Percentiles rank a stretch among this genome's conserved stretches.
These are phyloP conservation scores for Entophlyctis luteolus DNA, from an alignment of 192 early-diverging fungal genomes.

Conservation along the genomic window DNA sequence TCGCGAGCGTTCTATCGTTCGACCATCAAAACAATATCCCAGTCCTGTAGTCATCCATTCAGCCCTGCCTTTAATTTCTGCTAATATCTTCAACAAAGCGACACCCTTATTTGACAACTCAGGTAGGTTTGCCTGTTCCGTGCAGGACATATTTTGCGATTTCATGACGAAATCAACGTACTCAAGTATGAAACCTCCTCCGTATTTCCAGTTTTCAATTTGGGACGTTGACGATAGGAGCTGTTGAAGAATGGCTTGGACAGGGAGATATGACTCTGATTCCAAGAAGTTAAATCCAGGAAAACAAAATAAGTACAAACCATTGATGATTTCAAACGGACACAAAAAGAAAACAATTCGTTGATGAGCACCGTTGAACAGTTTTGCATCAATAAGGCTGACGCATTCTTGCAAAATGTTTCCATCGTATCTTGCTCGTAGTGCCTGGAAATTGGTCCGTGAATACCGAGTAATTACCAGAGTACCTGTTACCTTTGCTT, in stretches of 20 bases:
- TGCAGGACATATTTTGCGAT: neutral
- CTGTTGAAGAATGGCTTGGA: conserved; percentile 6
- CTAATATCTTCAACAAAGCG: neutral
- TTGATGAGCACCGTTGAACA: conserved; percentile 34
- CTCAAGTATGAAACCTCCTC: conserved; percentile 35
- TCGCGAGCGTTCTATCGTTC: neutral
- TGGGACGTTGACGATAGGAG: neutral
- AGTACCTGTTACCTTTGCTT: conserved; percentile 45
- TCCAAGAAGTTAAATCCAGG: conserved; percentile 3
- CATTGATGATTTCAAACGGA: conserved; percentile 31
- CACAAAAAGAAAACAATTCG: conserved; percentile 29
- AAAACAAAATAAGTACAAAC: conserved; percentile 7
- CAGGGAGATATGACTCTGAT: conserved; percentile 1
- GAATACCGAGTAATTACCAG: neutral
- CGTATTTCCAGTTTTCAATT: conserved; percentile 28
- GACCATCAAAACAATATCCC: neutral
- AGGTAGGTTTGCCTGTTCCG: neutral
- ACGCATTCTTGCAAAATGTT: conserved; percentile 34
- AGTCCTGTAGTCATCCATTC: neutral
- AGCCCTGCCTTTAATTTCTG: neutral
- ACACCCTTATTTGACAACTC: too few species aligned
- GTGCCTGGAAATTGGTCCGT: conserved; percentile 17
- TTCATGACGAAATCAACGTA: conserved; percentile 15
- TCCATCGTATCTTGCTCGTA: conserved; percentile 39
- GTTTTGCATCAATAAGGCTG: conserved; percentile 41